phyloP scores from a whole-genome alignment of 176 grass and related monocot species.

The Dactylis glomerata region DNA sequence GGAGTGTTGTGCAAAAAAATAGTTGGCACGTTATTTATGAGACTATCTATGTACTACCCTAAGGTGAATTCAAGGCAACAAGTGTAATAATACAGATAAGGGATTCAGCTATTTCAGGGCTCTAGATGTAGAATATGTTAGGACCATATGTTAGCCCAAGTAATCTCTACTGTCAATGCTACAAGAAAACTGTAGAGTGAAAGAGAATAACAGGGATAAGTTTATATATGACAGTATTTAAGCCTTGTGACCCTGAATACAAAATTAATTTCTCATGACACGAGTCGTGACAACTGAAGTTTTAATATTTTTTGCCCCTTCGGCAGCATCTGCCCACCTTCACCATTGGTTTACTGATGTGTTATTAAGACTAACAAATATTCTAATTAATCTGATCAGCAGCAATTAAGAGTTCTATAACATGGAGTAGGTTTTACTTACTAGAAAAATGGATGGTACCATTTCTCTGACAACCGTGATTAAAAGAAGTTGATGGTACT shows the following conservation, averaged over 20 bases:
- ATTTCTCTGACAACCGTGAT: neutral
- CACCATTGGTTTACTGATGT: neutral
- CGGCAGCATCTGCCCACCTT: neutral
- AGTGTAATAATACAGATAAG: neutral
- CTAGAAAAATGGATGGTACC: neutral
- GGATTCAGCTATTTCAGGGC: neutral
- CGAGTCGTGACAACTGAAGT: neutral
- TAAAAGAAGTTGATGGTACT: conserved; percentile 3
- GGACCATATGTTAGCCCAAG: neutral
- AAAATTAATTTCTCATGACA: neutral
- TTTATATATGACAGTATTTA: neutral
- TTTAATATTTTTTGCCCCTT: neutral
- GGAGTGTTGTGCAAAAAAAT: neutral
- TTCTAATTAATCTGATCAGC: neutral
- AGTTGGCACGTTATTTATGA: neutral
- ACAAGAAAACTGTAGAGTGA: neutral
- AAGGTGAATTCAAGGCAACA: neutral
- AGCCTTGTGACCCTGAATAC: neutral
- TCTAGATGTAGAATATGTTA: neutral
- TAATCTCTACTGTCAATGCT: neutral
- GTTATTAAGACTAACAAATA: neutral
- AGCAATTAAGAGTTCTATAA: neutral
- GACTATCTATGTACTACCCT: neutral
- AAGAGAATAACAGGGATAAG: neutral
- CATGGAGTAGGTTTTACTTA: neutral